phyloP scores from a whole-genome alignment of 2,329 filamentous ascomycete genomes.

The Neofusicoccum parvum region DNA sequence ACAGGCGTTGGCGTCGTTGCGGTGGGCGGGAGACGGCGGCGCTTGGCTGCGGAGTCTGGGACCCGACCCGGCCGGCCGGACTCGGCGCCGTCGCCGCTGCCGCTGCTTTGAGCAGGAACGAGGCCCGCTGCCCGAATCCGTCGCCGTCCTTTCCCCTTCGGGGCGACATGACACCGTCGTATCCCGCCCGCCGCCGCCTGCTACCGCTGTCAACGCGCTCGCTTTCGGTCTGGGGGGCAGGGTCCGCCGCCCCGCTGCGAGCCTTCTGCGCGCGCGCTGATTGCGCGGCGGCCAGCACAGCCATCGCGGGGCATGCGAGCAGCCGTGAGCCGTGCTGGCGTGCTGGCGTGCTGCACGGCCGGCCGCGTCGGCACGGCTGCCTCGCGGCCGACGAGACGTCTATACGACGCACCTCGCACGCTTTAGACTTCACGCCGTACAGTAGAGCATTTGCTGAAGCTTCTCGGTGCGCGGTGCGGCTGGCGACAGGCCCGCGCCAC shows the following conservation, averaged over 20 bases:
- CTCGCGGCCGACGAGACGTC: not conserved
- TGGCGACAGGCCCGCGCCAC: not conserved
- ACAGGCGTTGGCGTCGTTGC: too few species aligned
- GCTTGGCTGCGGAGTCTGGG: too few species aligned
- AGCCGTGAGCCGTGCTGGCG: not conserved
- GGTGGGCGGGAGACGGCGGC: too few species aligned
- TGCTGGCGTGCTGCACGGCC: not conserved
- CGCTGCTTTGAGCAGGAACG: not conserved
- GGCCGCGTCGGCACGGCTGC: not conserved
- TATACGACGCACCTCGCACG: not conserved
- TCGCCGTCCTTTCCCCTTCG: not conserved
- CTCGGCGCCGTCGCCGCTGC: not conserved
- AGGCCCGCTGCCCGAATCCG: not conserved
- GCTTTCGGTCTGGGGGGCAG: not conserved
- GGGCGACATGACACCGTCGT: not conserved
- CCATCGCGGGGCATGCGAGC: too few species aligned
- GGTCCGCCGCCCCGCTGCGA: not conserved
- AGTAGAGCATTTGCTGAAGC: not conserved
- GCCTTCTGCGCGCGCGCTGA: not conserved
- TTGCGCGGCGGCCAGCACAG: too few species aligned
- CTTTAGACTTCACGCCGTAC: slow-evolving; percentile 3
- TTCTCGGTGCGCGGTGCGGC: not conserved
- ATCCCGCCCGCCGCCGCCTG: too few species aligned
- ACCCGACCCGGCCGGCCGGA: not conserved
- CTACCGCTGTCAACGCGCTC: not conserved